These are phyloP conservation scores for Taphrina communis DNA, from an alignment of 1,139 yeast genomes.

Conservation along the genomic window DNA sequence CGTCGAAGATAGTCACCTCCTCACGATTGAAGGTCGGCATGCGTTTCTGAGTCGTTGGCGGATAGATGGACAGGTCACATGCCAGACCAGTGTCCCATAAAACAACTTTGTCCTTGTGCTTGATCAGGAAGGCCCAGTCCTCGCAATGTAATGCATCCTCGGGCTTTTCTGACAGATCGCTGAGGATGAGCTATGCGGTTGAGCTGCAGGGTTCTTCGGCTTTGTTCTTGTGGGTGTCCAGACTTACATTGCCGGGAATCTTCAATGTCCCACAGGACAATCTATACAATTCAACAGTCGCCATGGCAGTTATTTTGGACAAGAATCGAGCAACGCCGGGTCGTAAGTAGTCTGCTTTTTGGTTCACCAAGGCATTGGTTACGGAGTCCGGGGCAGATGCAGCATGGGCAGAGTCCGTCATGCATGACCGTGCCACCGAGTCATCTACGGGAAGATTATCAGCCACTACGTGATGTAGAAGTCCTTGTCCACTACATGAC, in stretches of 20 bases:
- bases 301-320: not conserved
- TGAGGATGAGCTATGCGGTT: constrained; percentile 4
- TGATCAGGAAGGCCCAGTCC: constrained; percentile 33
- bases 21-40: constrained; percentile 13
- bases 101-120: constrained; percentile 15
- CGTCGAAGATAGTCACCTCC: not conserved
- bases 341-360: too few relatives aligned
- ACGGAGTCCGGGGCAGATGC: not conserved
- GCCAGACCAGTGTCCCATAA: constrained; percentile 27
- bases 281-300: constrained; percentile 8
- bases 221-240: too few relatives aligned
- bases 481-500: too few relatives aligned
- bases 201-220: not conserved
- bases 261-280: constrained; percentile 15
- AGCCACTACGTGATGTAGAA: not conserved
- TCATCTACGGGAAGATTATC: not conserved
- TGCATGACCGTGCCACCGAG: not conserved
- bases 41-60: constrained; percentile 18
- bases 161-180: constrained; percentile 9
- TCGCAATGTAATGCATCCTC: constrained; percentile 12
- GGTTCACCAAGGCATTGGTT: too few relatives aligned
- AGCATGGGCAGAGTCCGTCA: not conserved
- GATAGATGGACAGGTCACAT: constrained; percentile 18
- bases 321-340: too few relatives aligned
- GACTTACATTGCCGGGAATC: constrained; percentile 16